Evolutionary conservation across 306 rosid species (phyloP).

Genomic region (Rosa rugosa): DNA sequence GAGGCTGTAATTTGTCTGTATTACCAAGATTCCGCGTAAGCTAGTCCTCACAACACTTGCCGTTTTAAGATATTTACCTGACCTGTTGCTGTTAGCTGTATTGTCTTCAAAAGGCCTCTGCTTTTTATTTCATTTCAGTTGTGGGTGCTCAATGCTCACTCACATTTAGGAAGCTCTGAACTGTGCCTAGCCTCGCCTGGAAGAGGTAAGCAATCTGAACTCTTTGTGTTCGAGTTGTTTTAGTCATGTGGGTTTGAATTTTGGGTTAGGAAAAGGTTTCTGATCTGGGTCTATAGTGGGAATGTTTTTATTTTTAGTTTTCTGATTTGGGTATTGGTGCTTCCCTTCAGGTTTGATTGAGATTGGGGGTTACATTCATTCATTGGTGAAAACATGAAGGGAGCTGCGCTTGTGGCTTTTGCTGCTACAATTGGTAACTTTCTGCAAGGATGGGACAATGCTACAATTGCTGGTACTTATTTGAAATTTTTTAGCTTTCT

Average conservation of each 20-base stretch:
- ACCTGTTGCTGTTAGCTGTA: not conserved
- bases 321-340: conserved; percentile 9
- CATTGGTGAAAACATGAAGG: conserved; percentile 47
- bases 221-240: not conserved
- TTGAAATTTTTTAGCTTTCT: not conserved
- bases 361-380: conserved; percentile 16
- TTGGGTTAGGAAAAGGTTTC: not conserved
- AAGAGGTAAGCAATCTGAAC: conserved; percentile 12
- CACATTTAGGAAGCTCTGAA: not conserved
- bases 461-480: conserved; percentile 78
- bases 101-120: not conserved
- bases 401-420: conserved; percentile 72
- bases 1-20: conserved; percentile 15
- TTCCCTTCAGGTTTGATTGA: conserved; percentile 18
- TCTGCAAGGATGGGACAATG: conserved; percentile 96
- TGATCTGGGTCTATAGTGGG: conserved; percentile 16
- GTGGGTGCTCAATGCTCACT: not conserved
- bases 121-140: conserved; percentile 5
- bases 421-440: conserved; percentile 87
- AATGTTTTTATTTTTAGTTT: not conserved
- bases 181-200: not conserved
- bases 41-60: not conserved
- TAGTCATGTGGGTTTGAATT: conserved; percentile 11
- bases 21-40: conserved; percentile 12
- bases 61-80: not conserved